Base-by-base conservation (phyloP, 2,329 filamentous ascomycete genomes). In the Stemphylium vesicarium region DNA sequence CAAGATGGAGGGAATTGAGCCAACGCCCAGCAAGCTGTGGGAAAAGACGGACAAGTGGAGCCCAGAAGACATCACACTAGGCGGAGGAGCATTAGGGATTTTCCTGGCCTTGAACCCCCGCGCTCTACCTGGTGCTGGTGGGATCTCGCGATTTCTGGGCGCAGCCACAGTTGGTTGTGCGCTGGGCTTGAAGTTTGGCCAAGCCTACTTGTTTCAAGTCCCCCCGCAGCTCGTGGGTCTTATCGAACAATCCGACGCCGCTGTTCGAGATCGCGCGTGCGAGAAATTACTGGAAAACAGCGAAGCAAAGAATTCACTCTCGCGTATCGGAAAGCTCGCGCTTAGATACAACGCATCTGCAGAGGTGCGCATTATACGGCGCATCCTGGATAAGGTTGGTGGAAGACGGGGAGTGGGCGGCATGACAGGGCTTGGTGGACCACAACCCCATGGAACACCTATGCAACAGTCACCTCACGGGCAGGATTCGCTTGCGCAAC, bases 11-110 rank as follows among this genome's bases (percentile, higher is more conserved):
- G 45, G 58, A 4, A 53, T 66, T 10, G 50, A 61, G 8, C 58
- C 64, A 12, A 45, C 49, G 43, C 64, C 62, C 2, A 54, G 52
- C 7, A 63, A 64, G 36, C 38, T 67, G 15, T 68, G 60, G 62
- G 62, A 69, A 39, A 47, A 49, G n/a, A 64, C 63, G 18, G 56
- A 57, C n/a, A 45, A 57, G 10, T 61, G 56, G 56, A 63, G 57
- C 1, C 9, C 41, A 8, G 63, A 68, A 32, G 66, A 69, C 33
- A 36, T 40, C 0, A 43, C 53, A 12, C n/a, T 68, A 8, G 35
- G 37, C 12, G 65, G 65, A 29, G 65, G 57, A 31, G 55, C 38
- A 7, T 42, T 62, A 15, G 63, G 60, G 12, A 39, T 59, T 5
- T 54, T 62, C 3, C 26, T 54, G 13, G 62, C 60, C 10, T 33